Evolutionary conservation across 371 early-diverging fungal species (phyloP).

Genomic region (Mortierella sp.): DNA sequence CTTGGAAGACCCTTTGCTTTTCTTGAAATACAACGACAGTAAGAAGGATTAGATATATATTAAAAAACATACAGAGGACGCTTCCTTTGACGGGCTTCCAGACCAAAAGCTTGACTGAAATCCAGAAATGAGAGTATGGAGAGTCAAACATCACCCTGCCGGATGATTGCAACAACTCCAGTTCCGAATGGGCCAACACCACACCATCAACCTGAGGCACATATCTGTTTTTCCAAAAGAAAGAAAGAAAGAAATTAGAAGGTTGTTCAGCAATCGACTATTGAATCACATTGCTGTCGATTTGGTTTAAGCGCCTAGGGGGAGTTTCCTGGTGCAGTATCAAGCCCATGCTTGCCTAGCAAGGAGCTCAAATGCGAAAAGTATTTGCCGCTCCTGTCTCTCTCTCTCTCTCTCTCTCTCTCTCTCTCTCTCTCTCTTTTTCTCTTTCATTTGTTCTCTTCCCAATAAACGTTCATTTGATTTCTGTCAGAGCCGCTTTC

Average conservation of each 20-base stretch:
- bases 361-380: too few relatives aligned
- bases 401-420: too few relatives aligned
- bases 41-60: not conserved
- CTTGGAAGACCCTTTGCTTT: not conserved
- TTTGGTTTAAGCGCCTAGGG: too few relatives aligned
- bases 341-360: too few relatives aligned
- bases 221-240: constrained; percentile 60
- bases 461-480: too few relatives aligned
- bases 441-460: too few relatives aligned
- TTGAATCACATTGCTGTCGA: not conserved
- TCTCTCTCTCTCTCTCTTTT: too few relatives aligned
- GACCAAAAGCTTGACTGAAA: constrained; percentile 76
- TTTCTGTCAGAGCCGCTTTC: too few relatives aligned
- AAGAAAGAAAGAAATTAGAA: not conserved
- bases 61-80: constrained; percentile 63
- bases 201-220: constrained; percentile 90
- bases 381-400: too few relatives aligned
- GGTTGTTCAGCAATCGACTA: not conserved
- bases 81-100: constrained; percentile 86
- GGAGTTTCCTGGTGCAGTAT: too few relatives aligned
- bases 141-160: constrained; percentile 86
- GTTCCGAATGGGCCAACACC: constrained; percentile 82
- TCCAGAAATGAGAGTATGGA: constrained; percentile 84
- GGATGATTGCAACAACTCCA: constrained; percentile 64
- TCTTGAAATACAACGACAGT: not conserved